Evolutionary conservation across 805 yeast genomes (phyloP), one percentile per base, ranked within the genome.

Genomic region (Candida quercuum): DNA sequence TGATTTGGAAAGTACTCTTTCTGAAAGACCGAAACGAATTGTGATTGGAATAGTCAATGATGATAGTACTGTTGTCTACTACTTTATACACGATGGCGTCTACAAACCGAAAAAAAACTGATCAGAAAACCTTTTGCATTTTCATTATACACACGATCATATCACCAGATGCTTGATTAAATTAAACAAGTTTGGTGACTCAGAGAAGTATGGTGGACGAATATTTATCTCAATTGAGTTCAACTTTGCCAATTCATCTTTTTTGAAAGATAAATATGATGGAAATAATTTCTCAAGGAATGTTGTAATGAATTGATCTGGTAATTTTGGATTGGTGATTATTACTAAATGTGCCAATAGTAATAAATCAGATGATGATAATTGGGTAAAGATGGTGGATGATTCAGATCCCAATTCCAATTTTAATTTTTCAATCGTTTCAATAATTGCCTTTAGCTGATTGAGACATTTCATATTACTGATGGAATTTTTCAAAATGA

Each of bases 11-110:
- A 18, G 16, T 8, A 21, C 5, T 1, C 37, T 18, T 1, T 41
- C 42, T 1, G 5, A 4, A 6, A 51, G 74, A 20, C 74, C 77
- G 0, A 58, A 57, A 31, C 60, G 78, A 39, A 43, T 83, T 3
- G 61, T 79, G 0, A 44, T 77, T 22, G 88, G 75, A 0, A 62
- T 82, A 11, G 69, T 74, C 3, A 78, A 74, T 47, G 71, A 71
- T 38, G 93, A 83, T 53, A 81, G 86, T 2, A 78, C 88, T 0
- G 67, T 80, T 15, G 81, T 81, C n/a, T 83, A 77, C 48, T 82
- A 83, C 55, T 73, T 74, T 53, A 66, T 79, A 14, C 76, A 80
- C 54, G 77, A 76, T 48, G 89, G 89, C 4, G 58, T 81, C 9
- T 75, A 69, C 24, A 76, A 76, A 53, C 89, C 89, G 2, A 67